Percentiles rank a stretch among this genome's conserved stretches.
Evolutionary conservation across 208 protist genomes (phyloP).

Genomic region (Leishmania major): DNA sequence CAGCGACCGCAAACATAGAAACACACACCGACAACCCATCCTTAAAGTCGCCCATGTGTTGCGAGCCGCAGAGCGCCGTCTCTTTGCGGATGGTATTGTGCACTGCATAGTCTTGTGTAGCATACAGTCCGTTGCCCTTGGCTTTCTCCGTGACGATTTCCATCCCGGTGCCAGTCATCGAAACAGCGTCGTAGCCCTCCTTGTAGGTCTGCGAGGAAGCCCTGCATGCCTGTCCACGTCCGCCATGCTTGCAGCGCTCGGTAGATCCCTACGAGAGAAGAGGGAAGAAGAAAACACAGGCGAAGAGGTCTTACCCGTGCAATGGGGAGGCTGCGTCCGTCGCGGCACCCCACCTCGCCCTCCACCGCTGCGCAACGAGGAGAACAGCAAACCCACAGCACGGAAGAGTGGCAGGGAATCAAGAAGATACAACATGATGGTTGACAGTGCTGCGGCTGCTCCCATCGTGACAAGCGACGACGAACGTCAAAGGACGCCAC

Average conservation of each 20-base stretch:
- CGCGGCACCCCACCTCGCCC: neutral
- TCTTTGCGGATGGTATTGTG: conserved; percentile 65
- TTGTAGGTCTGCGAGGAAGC: conserved; percentile 56
- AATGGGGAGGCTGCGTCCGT: neutral
- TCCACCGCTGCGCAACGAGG: neutral
- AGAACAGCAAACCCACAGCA: neutral
- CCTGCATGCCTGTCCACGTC: neutral
- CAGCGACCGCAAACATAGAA: conserved; percentile 53
- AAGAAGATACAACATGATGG: neutral
- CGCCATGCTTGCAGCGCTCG: neutral
- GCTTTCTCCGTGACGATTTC: conserved; percentile 49
- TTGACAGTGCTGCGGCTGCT: neutral
- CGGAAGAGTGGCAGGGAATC: neutral
- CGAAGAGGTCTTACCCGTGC: neutral
- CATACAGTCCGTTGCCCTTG: conserved; percentile 75
- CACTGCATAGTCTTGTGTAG: conserved; percentile 28
- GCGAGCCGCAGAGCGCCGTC: conserved; percentile 70
- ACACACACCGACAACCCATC: conserved; percentile 47
- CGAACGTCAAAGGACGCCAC: neutral
- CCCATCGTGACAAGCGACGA: neutral
- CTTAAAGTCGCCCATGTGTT: conserved; percentile 70
- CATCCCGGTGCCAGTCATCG: conserved; percentile 41
- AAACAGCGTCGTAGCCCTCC: conserved; percentile 39
- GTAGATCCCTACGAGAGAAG: too few relatives aligned
- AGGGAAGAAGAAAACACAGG: neutral